Evolutionary conservation across 306 rosid genomes (phyloP).

Genomic region (Citrullus colocynthis): DNA sequence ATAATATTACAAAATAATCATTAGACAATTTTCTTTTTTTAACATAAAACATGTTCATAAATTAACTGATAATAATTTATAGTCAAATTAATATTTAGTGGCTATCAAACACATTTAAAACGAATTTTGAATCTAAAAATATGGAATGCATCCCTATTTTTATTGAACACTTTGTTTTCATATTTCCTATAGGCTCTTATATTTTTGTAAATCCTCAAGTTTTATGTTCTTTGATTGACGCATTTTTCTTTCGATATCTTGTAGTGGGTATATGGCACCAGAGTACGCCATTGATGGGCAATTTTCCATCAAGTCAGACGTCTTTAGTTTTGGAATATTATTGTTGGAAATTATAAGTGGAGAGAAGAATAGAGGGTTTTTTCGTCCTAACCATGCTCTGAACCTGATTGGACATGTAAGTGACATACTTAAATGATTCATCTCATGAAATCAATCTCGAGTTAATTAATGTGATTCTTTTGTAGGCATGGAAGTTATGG

Average conservation of each 20-base stretch:
- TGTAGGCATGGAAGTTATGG: slow-evolving; percentile 25
- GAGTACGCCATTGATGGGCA: slow-evolving; percentile 38
- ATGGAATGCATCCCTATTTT: too few relatives aligned
- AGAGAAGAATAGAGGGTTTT: slow-evolving; percentile 25
- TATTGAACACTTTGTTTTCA: too few relatives aligned
- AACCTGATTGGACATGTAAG: slow-evolving; percentile 49
- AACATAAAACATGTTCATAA: too few relatives aligned
- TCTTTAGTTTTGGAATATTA: slow-evolving; percentile 47
- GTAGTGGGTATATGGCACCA: slow-evolving; percentile 54
- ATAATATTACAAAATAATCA: too few relatives aligned
- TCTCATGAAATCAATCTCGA: neutral
- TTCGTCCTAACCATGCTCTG: slow-evolving; percentile 12
- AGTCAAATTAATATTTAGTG: too few relatives aligned
- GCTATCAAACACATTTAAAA: too few relatives aligned
- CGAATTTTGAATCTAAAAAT: too few relatives aligned
- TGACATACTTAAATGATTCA: neutral
- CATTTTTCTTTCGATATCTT: neutral
- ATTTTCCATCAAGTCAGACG: slow-evolving; percentile 41
- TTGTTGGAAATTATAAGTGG: slow-evolving; percentile 38
- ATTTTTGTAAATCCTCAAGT: neutral
- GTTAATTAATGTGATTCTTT: neutral
- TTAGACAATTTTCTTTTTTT: too few relatives aligned
- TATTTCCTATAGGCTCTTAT: neutral
- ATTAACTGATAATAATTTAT: too few relatives aligned
- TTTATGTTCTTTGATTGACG: neutral